Percentiles rank a stretch among this genome's conserved stretches.
Conservation (phyloP, 805 yeast species). For the Candida mattraensis region DNA sequence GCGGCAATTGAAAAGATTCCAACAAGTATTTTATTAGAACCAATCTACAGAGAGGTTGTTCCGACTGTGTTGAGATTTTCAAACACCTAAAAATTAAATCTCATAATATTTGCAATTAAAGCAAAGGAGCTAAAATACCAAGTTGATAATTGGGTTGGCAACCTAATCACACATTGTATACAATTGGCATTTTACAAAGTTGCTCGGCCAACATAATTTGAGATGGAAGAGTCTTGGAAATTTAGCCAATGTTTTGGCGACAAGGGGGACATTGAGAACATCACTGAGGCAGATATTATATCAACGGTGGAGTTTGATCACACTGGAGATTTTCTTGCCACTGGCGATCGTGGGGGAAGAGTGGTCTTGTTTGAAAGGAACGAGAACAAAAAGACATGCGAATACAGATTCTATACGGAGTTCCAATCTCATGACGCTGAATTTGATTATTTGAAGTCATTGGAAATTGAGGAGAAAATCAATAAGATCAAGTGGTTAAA, state of each 20-base stretch:
- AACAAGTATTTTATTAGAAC: too few relatives aligned
- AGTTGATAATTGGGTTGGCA: constrained; percentile 6
- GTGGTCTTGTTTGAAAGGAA: constrained; percentile 94
- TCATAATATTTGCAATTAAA: background rate
- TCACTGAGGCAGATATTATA: constrained; percentile 95
- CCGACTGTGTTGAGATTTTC: too few relatives aligned
- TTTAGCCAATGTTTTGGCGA: constrained; percentile 98
- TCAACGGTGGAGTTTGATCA: constrained; percentile 96
- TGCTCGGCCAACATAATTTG: constrained; percentile 71
- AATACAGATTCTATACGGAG: constrained; percentile 93
- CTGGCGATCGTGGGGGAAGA: constrained; percentile 98
- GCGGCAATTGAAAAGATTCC: too few relatives aligned
- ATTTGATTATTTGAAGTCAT: constrained; percentile 91
- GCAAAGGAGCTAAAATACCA: too few relatives aligned
- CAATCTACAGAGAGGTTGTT: too few relatives aligned
- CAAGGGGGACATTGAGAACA: constrained; percentile 92
- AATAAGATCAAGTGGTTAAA: constrained; percentile 96
- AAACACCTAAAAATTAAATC: too few relatives aligned
- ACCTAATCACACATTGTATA: constrained; percentile 24
- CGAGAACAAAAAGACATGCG: constrained; percentile 74
- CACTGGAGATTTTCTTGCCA: constrained; percentile 92
- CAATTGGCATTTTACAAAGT: constrained; percentile 87
- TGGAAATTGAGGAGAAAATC: constrained; percentile 97
- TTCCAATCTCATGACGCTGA: constrained; percentile 99
- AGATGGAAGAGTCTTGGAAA: constrained; percentile 57